phyloP scores from a whole-genome alignment of 2,329 filamentous ascomycete genomes.

The Cladosporium sphaerospermum region DNA sequence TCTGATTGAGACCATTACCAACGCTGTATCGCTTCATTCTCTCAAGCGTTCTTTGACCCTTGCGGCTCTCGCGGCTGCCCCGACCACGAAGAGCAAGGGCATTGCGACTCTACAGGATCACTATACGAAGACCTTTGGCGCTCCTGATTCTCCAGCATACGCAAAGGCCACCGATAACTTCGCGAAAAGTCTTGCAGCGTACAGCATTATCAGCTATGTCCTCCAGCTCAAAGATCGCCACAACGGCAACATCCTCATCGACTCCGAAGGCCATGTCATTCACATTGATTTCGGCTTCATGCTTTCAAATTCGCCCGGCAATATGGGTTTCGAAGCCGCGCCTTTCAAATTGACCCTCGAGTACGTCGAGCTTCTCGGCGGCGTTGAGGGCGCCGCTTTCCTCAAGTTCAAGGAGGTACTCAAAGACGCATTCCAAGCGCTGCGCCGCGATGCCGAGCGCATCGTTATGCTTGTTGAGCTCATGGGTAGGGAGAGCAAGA shows the following conservation, averaged over 20 bases:
- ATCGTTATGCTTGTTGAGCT: constrained; percentile 76
- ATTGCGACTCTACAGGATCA: constrained; percentile 78
- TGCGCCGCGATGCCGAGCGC: constrained; percentile 71
- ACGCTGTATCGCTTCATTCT: constrained; percentile 80
- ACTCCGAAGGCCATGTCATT: constrained; percentile 78
- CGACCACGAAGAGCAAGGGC: constrained; percentile 67
- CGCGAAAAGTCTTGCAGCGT: constrained; percentile 73
- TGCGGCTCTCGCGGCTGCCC: constrained; percentile 64
- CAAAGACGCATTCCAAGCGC: constrained; percentile 77
- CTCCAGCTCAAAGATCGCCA: constrained; percentile 80
- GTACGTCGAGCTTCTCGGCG: constrained; percentile 77
- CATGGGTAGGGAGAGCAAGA: constrained; percentile 77
- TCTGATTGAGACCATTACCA: constrained; percentile 81
- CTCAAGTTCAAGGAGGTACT: constrained; percentile 71
- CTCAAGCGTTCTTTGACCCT: constrained; percentile 76
- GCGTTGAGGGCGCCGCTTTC: constrained; percentile 62
- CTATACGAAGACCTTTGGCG: constrained; percentile 71
- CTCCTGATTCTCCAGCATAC: constrained; percentile 62
- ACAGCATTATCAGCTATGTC: constrained; percentile 78
- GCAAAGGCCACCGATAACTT: constrained; percentile 70
- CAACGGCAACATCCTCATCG: constrained; percentile 80
- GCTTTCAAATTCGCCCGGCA: constrained; percentile 78
- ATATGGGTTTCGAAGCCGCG: constrained; percentile 78
- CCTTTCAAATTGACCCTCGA: constrained; percentile 83
- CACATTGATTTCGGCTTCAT: constrained; percentile 90